Conservation (phyloP, 2,329 filamentous ascomycete genomes). For the Botrytis tulipae region DNA sequence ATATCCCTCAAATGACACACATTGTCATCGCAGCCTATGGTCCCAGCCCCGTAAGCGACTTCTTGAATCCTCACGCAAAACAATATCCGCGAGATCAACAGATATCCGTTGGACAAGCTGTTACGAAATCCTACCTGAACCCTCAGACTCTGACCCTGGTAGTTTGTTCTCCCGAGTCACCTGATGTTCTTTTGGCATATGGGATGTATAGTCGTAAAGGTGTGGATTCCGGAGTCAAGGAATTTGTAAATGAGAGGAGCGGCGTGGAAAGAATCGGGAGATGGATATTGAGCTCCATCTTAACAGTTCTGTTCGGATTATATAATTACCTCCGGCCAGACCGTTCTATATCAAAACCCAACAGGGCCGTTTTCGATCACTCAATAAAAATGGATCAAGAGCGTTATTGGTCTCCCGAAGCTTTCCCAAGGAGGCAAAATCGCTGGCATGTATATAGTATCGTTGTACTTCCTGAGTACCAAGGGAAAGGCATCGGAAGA, state of each 20-base stretch:
- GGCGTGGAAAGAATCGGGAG: constrained; percentile 2
- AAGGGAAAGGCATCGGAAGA: constrained; percentile 32
- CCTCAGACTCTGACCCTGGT: constrained; percentile 24
- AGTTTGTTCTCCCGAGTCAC: constrained; percentile 22
- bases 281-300: constrained; percentile 21
- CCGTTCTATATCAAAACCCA: constrained; percentile 21
- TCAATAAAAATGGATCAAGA: constrained; percentile 22
- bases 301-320: constrained; percentile 17
- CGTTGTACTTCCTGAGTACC: constrained; percentile 29
- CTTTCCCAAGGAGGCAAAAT: constrained; percentile 26
- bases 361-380: constrained; percentile 15
- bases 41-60: constrained; percentile 21
- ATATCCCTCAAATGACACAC: constrained; percentile 22
- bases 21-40: constrained; percentile 24
- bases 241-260: not conserved
- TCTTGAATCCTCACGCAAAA: constrained; percentile 23
- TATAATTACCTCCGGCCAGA: constrained; percentile 26
- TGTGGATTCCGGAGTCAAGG: constrained; percentile 25
- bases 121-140: constrained; percentile 19
- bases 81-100: constrained; percentile 22
- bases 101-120: constrained; percentile 19
- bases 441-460: constrained; percentile 31
- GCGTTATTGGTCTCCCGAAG: constrained; percentile 29
- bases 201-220: constrained; percentile 28
- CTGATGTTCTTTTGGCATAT: constrained; percentile 24